Percentiles rank a stretch among this genome's conserved stretches.
phyloP scores from a whole-genome alignment of 768 basidiomycete genomes.

The Boletus speciosus region DNA sequence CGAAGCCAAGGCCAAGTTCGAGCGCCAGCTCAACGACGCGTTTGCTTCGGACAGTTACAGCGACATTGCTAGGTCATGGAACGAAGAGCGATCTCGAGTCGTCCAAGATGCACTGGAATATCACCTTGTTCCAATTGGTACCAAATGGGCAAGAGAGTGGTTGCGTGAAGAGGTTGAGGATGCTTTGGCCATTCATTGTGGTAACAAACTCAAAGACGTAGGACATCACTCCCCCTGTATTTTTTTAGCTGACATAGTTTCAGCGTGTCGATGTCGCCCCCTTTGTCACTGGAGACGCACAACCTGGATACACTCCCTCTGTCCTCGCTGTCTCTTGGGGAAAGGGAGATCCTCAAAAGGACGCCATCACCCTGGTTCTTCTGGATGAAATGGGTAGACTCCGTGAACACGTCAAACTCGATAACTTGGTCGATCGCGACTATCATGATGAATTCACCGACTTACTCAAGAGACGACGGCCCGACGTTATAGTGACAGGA shows the following conservation, averaged over 20 bases:
- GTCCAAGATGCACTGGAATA: constrained; percentile 77
- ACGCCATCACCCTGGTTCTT: constrained; percentile 81
- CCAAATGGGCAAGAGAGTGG: constrained; percentile 89
- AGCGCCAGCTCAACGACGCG: constrained; percentile 72
- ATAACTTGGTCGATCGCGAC: constrained; percentile 75
- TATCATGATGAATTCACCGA: constrained; percentile 73
- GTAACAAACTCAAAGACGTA: constrained; percentile 67
- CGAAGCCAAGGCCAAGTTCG: constrained; percentile 61
- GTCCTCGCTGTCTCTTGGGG: constrained; percentile 95
- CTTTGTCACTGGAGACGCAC: constrained; percentile 58
- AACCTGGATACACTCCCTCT: constrained; percentile 65
- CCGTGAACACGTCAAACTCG: constrained; percentile 86
- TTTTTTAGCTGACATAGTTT: constrained; percentile 12
- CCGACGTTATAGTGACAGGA: constrained; percentile 85
- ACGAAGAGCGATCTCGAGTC: constrained; percentile 74
- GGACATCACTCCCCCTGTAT: constrained; percentile 21
- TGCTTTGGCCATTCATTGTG: constrained; percentile 64
- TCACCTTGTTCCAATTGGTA: constrained; percentile 77
- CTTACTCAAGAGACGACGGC: constrained; percentile 75
- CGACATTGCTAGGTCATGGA: constrained; percentile 88
- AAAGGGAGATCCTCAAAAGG: constrained; percentile 89
- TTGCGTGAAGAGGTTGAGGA: constrained; percentile 91
- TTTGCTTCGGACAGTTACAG: constrained; percentile 83
- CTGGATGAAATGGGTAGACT: constrained; percentile 86
- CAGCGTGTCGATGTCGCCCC: constrained; percentile 86